Evolutionary conservation across 345 rosid genomes (phyloP).

Genomic region (Tarenaya hassleriana): DNA sequence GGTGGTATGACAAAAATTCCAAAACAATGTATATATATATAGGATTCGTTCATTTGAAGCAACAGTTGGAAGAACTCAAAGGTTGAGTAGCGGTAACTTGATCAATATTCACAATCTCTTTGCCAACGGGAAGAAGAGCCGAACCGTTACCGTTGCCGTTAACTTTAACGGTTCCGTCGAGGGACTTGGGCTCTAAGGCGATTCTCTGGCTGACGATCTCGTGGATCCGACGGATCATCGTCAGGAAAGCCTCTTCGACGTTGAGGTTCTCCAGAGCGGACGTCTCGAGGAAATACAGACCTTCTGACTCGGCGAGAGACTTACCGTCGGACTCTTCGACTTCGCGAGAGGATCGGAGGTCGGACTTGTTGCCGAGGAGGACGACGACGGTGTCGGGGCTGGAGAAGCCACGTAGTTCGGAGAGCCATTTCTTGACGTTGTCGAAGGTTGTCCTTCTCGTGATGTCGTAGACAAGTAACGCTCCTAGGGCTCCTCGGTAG

Average conservation of each 20-base stretch:
- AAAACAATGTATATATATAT: constrained; percentile 4
- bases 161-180: neutral
- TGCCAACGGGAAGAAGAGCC: constrained; percentile 37
- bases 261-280: constrained; percentile 65
- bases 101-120: constrained; percentile 43
- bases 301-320: constrained; percentile 42
- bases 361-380: constrained; percentile 73
- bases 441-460: constrained; percentile 51
- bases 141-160: constrained; percentile 15
- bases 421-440: constrained; percentile 57
- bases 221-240: constrained; percentile 55
- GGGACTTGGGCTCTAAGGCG: constrained; percentile 22
- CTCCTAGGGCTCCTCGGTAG: constrained; percentile 82
- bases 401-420: constrained; percentile 52
- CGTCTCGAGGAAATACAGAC: constrained; percentile 65
- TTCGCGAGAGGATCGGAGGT: constrained; percentile 42
- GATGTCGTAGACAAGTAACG: constrained; percentile 69
- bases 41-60: constrained; percentile 29
- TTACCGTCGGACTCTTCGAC: constrained; percentile 56
- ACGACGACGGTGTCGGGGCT: constrained; percentile 51
- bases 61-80: constrained; percentile 33
- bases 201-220: constrained; percentile 40
- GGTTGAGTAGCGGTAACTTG: constrained; percentile 72
- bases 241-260: constrained; percentile 63
- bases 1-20: neutral